phyloP scores from a whole-genome alignment of 768 basidiomycete species.

The Rhodotorula paludigena region DNA sequence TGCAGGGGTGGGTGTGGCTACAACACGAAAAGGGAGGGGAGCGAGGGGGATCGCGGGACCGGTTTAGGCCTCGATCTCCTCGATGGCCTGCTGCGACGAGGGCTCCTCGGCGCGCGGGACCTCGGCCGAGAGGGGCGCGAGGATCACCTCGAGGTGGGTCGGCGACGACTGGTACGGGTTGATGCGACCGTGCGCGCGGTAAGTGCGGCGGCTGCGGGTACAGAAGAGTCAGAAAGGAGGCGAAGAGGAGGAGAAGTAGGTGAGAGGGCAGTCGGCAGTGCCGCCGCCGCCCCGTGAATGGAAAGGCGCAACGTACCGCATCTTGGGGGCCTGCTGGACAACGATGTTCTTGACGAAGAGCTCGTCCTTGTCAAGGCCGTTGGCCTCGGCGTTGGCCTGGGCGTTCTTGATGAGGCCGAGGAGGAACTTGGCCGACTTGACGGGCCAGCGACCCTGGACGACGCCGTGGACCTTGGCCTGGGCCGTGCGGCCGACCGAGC shows the following conservation, averaged over 20 bases:
- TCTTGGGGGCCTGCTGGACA: constrained; percentile 86
- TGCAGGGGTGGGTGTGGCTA: too few species aligned
- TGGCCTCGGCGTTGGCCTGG: constrained; percentile 96
- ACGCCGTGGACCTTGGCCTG: constrained; percentile 43
- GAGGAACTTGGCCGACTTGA: constrained; percentile 88
- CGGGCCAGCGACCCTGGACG: constrained; percentile 87
- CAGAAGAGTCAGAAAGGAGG: constrained; percentile 42
- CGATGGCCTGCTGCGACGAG: constrained; percentile 15
- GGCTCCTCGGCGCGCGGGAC: constrained; percentile 85
- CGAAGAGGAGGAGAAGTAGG: neutral
- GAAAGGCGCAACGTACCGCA: constrained; percentile 50
- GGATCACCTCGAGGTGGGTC: constrained; percentile 85
- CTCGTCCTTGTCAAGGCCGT: constrained; percentile 88
- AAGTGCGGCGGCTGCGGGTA: constrained; percentile 99
- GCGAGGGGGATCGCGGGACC: too few species aligned
- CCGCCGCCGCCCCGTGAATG: too few species aligned
- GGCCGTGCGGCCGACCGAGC: constrained; percentile 61
- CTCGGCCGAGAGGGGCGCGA: constrained; percentile 65
- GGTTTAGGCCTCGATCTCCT: constrained; percentile 32
- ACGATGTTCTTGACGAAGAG: constrained; percentile 93
- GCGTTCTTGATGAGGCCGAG: constrained; percentile 94
- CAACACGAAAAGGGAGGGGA: neutral
- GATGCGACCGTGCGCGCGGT: constrained; percentile 85
- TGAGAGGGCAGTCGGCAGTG: neutral
- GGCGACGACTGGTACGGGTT: constrained; percentile 96